Conservation (phyloP, 768 basidiomycete species). For the Kwoniella sp. region DNA sequence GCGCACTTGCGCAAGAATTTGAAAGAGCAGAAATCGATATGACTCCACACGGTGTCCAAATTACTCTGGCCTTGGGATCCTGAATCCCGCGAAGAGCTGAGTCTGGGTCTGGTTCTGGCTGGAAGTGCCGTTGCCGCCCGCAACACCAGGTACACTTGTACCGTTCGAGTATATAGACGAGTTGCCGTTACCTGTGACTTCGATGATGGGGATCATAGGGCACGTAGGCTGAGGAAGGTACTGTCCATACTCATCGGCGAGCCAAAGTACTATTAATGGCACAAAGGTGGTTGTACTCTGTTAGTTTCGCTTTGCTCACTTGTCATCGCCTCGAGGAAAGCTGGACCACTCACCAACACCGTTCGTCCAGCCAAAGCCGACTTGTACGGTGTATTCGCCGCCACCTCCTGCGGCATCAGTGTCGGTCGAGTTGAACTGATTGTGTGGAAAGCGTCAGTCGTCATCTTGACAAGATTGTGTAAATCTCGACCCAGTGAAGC, state of each 20-base stretch:
- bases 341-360: conserved; percentile 48
- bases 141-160: conserved; percentile 14
- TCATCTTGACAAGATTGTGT: too few species aligned
- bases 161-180: conserved; percentile 16
- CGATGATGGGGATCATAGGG: conserved; percentile 50
- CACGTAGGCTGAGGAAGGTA: conserved; percentile 52
- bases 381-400: conserved; percentile 74
- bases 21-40: too few species aligned
- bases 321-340: conserved; percentile 53
- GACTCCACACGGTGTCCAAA: too few species aligned
- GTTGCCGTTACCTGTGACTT: conserved; percentile 35
- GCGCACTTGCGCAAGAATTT: too few species aligned
- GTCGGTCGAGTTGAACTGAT: conserved; percentile 72
- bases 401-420: conserved; percentile 60
- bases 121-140: conserved; percentile 9
- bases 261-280: conserved; percentile 39
- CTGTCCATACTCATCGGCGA: conserved; percentile 52
- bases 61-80: conserved; percentile 24
- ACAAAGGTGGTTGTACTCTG: background rate
- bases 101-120: conserved; percentile 14
- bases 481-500: background rate
- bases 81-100: conserved; percentile 29
- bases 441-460: background rate
- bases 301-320: conserved; percentile 13
- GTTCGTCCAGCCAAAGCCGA: conserved; percentile 57